Evolutionary conservation across 2,329 filamentous ascomycete species (phyloP).

Genomic region (Penicillium psychrosexuale): DNA sequence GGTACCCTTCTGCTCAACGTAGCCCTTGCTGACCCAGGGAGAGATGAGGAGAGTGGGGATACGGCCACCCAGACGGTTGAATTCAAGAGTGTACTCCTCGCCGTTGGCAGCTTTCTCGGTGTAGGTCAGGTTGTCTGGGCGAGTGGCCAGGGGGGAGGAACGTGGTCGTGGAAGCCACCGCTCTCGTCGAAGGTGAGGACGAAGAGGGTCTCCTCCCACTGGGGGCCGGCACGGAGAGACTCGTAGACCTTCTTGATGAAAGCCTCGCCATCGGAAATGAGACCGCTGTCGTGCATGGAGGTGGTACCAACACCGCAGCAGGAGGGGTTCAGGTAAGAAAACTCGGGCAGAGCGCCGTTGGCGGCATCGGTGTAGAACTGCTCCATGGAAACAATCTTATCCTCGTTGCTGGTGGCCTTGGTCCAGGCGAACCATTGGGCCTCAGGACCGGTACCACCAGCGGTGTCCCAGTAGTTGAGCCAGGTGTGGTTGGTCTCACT

Average conservation of each 20-base stretch:
- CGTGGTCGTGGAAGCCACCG: conserved; percentile 40
- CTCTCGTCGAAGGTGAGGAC: conserved; percentile 40
- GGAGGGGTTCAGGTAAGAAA: conserved; percentile 39
- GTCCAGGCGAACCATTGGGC: conserved; percentile 37
- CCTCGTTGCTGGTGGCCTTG: conserved; percentile 23
- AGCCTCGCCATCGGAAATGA: conserved; percentile 36
- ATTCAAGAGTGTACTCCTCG: conserved; percentile 26
- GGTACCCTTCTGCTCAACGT: conserved; percentile 31
- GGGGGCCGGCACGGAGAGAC: conserved; percentile 30
- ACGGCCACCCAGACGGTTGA: conserved; percentile 31
- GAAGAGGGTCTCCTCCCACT: conserved; percentile 37
- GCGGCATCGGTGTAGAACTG: conserved; percentile 31
- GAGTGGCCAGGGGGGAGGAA: conserved; percentile 31
- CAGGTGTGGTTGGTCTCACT: conserved; percentile 32
- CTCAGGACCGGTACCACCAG: conserved; percentile 21
- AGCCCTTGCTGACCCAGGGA: conserved; percentile 29
- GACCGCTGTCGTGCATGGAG: conserved; percentile 36
- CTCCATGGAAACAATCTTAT: conserved; percentile 18
- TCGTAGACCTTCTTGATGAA: conserved; percentile 40
- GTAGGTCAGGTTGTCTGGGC: conserved; percentile 35
- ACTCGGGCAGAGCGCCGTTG: conserved; percentile 31
- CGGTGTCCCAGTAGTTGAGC: conserved; percentile 32
- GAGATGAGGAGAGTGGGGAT: conserved; percentile 32
- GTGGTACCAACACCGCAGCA: conserved; percentile 40
- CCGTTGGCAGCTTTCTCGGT: conserved; percentile 30